Evolutionary conservation across 345 rosid species (phyloP).

Genomic region (Eutrema yunnanense): DNA sequence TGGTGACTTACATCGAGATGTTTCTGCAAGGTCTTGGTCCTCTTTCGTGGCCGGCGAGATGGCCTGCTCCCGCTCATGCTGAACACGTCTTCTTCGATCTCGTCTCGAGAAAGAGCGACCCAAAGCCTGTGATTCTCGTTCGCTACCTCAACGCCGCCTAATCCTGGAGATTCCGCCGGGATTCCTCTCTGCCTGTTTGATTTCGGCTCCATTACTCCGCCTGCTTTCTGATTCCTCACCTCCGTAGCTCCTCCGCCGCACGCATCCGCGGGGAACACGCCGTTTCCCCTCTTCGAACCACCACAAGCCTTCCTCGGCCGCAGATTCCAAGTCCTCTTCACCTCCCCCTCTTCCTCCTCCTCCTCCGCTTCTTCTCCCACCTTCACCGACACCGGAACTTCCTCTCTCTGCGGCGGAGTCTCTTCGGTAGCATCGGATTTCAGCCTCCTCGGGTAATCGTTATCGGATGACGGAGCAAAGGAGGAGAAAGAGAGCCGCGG

Average conservation of each 20-base stretch:
- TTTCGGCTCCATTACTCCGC: conserved; percentile 40
- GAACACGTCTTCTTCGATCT: conserved; percentile 90
- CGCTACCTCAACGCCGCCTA: conserved; percentile 38
- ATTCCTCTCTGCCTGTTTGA: conserved; percentile 59
- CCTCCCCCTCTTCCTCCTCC: conserved; percentile 38
- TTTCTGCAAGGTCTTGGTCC: conserved; percentile 71
- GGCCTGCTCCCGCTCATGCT: conserved; percentile 83
- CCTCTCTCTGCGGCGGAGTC: conserved; percentile 18
- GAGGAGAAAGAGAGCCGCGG: conserved; percentile 43
- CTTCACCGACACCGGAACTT: conserved; percentile 9
- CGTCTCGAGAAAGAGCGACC: conserved; percentile 72
- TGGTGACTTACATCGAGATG: conserved; percentile 58
- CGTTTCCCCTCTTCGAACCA: conserved; percentile 17
- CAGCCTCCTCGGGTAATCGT: conserved; percentile 4
- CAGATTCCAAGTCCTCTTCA: conserved; percentile 68
- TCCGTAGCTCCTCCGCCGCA: conserved; percentile 17
- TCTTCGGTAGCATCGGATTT: conserved; percentile 6
- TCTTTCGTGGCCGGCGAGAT: conserved; percentile 65
- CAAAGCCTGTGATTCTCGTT: conserved; percentile 65
- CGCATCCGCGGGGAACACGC: neutral
- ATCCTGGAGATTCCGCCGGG: conserved; percentile 46
- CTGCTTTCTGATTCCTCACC: conserved; percentile 28
- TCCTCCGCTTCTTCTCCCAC: conserved; percentile 32
- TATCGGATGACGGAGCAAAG: conserved; percentile 36
- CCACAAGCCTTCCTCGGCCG: conserved; percentile 51